phyloP scores from a whole-genome alignment of 805 yeast species.

The Lipomyces mesembrius region DNA sequence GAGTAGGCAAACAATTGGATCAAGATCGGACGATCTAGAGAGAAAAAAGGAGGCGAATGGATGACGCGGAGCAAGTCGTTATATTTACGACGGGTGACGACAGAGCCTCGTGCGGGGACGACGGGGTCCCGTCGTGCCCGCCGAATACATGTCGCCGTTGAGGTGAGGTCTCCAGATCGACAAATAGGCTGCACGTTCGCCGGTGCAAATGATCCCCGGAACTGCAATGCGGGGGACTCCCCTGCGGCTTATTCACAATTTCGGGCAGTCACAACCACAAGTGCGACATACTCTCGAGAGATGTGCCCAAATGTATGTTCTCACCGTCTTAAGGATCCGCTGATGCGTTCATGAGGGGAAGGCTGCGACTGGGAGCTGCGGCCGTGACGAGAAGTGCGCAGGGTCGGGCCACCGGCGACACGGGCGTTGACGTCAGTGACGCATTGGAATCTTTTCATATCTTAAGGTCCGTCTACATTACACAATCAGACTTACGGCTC shows the following conservation, averaged over 20 bases:
- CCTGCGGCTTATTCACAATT: not conserved
- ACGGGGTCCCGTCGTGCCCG: not conserved
- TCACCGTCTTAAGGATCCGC: not conserved
- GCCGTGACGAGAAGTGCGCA: not conserved
- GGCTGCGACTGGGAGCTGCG: not conserved
- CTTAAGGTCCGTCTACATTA: too few species aligned
- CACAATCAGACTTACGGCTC: not conserved
- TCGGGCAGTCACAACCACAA: not conserved
- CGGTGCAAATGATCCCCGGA: not conserved
- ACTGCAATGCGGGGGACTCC: not conserved
- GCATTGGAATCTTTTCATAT: too few species aligned
- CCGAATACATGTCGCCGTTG: too few species aligned
- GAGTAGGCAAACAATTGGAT: not conserved
- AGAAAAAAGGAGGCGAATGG: not conserved
- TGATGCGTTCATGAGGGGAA: not conserved
- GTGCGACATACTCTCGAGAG: not conserved
- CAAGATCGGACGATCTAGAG: not conserved
- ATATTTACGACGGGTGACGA: not conserved
- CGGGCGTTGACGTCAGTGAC: not conserved
- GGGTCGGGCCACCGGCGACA: slow-evolving; percentile 7
- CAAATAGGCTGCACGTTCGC: too few species aligned
- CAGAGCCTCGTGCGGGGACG: not conserved
- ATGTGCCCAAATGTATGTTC: not conserved
- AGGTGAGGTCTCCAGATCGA: too few species aligned
- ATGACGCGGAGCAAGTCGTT: not conserved